Percentiles rank a stretch among this genome's conserved stretches.
phyloP scores from a whole-genome alignment of 768 basidiomycete species.

The Tylopilus intermedius region DNA sequence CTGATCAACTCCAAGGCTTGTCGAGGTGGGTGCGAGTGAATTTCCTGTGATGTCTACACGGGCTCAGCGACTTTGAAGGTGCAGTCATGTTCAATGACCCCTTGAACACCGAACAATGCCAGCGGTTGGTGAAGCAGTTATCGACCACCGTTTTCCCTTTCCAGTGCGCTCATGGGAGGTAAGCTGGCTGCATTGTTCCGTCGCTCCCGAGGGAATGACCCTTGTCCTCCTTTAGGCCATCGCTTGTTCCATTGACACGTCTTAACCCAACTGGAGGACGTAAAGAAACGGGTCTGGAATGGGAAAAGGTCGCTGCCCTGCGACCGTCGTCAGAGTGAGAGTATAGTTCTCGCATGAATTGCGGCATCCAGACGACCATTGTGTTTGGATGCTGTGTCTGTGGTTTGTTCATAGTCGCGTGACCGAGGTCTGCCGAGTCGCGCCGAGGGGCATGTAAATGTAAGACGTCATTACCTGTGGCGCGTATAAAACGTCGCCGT shows the following conservation, averaged over 20 bases:
- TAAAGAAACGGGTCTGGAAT: conserved; percentile 17
- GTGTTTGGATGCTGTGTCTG: not conserved
- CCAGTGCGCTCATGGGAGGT: conserved; percentile 96
- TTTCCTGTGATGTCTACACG: not conserved
- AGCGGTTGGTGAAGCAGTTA: conserved; percentile 61
- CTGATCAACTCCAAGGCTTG: conserved; percentile 95
- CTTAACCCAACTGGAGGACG: conserved; percentile 17
- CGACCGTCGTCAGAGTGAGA: conserved; percentile 6
- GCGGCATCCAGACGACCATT: not conserved
- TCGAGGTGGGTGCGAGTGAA: conserved; percentile 53
- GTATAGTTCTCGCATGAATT: not conserved
- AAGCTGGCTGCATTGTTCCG: not conserved
- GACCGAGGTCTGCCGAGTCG: conserved; percentile 17
- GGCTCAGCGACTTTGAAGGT: conserved; percentile 43
- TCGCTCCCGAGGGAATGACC: not conserved
- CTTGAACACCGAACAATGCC: conserved; percentile 63
- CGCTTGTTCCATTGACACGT: conserved; percentile 46
- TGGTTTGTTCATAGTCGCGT: conserved; percentile 23
- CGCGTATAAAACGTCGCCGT: conserved; percentile 19
- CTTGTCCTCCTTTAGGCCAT: conserved; percentile 40
- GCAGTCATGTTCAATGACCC: conserved; percentile 97
- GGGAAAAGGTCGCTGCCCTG: conserved; percentile 20
- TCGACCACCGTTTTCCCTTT: conserved; percentile 79
- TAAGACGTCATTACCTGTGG: conserved; percentile 18
- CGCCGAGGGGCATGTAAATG: conserved; percentile 2